These are phyloP conservation scores for Lentinus brumalis DNA, from an alignment of 768 basidiomycete genomes.

Conservation along the genomic window DNA sequence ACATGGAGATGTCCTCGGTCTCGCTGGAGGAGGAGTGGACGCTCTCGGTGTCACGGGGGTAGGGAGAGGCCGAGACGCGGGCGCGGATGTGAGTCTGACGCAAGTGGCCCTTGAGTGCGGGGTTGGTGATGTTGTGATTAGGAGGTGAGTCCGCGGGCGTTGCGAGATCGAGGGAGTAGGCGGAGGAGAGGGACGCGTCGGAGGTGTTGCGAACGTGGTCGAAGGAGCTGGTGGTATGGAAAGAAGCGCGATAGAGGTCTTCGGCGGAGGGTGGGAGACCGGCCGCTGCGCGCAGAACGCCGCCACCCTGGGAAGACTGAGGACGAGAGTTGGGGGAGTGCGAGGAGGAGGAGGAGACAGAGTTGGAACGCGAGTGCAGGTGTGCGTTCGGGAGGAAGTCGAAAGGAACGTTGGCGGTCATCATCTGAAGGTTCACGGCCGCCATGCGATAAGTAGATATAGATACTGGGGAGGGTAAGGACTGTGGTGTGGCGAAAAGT, in stretches of 20 bases:
- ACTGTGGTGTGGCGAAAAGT: slow-evolving; percentile 38
- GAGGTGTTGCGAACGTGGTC: slow-evolving; percentile 46
- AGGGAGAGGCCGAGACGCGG: slow-evolving; percentile 79
- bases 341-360: slow-evolving; percentile 74
- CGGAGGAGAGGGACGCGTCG: slow-evolving; percentile 44
- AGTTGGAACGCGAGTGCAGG: slow-evolving; percentile 76
- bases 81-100: slow-evolving; percentile 79
- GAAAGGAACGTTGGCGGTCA: slow-evolving; percentile 66
- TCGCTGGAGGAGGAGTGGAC: slow-evolving; percentile 88
- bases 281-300: slow-evolving; percentile 52
- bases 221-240: slow-evolving; percentile 53
- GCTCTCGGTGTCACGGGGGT: slow-evolving; percentile 83
- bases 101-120: slow-evolving; percentile 75
- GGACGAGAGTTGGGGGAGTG: slow-evolving; percentile 75
- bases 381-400: slow-evolving; percentile 67
- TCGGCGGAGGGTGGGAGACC: slow-evolving; percentile 55
- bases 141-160: slow-evolving; percentile 66
- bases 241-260: slow-evolving; percentile 71
- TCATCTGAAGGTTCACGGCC: slow-evolving; percentile 74
- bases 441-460: slow-evolving; percentile 50
- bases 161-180: slow-evolving; percentile 46
- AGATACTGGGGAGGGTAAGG: slow-evolving; percentile 34
- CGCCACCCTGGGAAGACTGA: slow-evolving; percentile 71
- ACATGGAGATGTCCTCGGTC: slow-evolving; percentile 86
- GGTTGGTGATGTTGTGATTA: slow-evolving; percentile 74